These are phyloP conservation scores for Elsinoe perseae DNA, from an alignment of 2,329 filamentous ascomycete species.

Conservation along the genomic window DNA sequence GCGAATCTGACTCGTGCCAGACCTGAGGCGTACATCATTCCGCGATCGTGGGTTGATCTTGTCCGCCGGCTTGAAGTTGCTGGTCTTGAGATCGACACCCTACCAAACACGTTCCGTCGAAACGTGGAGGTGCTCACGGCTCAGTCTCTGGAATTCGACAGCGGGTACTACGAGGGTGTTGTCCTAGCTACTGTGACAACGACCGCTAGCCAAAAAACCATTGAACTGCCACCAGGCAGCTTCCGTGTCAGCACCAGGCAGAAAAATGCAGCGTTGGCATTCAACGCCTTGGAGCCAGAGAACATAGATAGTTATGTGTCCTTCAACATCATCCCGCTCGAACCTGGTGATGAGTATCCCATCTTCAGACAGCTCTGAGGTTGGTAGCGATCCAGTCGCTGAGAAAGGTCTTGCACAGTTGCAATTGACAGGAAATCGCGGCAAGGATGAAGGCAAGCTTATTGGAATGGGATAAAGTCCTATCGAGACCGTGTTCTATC, in stretches of 20 bases:
- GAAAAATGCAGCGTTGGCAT: slow-evolving; percentile 33
- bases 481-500: not conserved
- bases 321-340: slow-evolving; percentile 32
- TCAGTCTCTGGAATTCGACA: slow-evolving; percentile 25
- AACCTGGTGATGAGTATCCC: slow-evolving; percentile 31
- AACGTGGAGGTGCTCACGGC: slow-evolving; percentile 32
- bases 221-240: slow-evolving; percentile 29
- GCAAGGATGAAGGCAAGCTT: too few relatives aligned
- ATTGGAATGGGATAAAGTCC: not conserved
- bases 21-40: slow-evolving; percentile 32
- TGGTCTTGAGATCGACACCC: slow-evolving; percentile 29
- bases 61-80: slow-evolving; percentile 28
- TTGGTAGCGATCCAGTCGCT: not conserved
- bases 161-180: slow-evolving; percentile 30
- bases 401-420: too few relatives aligned
- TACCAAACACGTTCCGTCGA: slow-evolving; percentile 26
- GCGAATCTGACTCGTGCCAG: slow-evolving; percentile 30
- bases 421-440: too few relatives aligned
- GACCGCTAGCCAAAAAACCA: slow-evolving; percentile 22
- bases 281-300: slow-evolving; percentile 34
- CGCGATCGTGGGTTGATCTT: slow-evolving; percentile 30
- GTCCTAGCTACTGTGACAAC: slow-evolving; percentile 30
- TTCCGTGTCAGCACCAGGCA: slow-evolving; percentile 31
- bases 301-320: slow-evolving; percentile 33
- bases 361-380: slow-evolving; percentile 22